Evolutionary conservation across 2,329 filamentous ascomycete species (phyloP), one percentile per base, ranked within the genome.

Genomic region (Fusarium torulosum): DNA sequence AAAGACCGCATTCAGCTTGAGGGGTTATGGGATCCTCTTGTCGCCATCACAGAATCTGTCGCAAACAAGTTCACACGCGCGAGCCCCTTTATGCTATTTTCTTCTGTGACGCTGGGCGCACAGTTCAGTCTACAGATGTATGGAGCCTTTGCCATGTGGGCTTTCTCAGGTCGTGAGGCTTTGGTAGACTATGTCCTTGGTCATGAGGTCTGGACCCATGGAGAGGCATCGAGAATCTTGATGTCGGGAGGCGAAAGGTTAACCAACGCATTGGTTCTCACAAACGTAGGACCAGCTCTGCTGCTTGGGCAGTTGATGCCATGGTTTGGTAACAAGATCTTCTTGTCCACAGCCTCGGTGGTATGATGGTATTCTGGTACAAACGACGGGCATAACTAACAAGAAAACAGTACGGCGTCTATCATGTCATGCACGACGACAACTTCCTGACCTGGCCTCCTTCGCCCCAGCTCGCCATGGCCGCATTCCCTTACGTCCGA

Each of bases 1-100:
- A 96, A 97, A 77, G 86, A 89, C 3, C 86, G 88, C 69, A 97
- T 98, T 72, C 82, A 86, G 52, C 83, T 98, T 27, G 86, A 90
- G 50, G 89, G 94, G 47, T 91, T 92, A 15, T 87, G 85, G 73
- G 94, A 94, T 74, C 82, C 87, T 21, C 79, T 96, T 21, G 88
- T 98, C 27, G 86, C 90, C 53, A 73, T 90, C 1, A 86, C 90
- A 63, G 87, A 91, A 50, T 77, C 81, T 17, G 66, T 92, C 11
- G 85, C 90, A 71, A 80, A 82, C 37, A 75, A 75, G 80, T 77
- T 89, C 83, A 75, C 87, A 79, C 66, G 84, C 77, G 75, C 80
- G 45, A 84, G 86, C 33, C 82, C 93, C 13, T 83, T 91, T 21
- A 77, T 94, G 6, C 87, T 96, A 7, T 83, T 90, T 4, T 85